These are phyloP conservation scores for Raffaelea arxii DNA, from an alignment of 2,329 filamentous ascomycete species.

Conservation along the genomic window DNA sequence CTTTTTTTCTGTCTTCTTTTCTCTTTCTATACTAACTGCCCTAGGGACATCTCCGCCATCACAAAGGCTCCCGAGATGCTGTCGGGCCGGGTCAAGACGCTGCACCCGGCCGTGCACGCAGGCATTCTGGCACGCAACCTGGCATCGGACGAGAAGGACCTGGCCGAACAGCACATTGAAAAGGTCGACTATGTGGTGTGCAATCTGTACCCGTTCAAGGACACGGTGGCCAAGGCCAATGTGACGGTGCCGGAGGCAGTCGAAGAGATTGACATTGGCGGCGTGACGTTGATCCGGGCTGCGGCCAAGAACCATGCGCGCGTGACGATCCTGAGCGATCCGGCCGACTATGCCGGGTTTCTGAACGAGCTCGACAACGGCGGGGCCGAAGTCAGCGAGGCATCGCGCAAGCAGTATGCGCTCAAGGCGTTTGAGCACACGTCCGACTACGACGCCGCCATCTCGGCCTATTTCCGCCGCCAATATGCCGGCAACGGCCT, in stretches of 20 bases:
- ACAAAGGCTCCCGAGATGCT: slow-evolving; percentile 97
- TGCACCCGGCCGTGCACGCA: slow-evolving; percentile 85
- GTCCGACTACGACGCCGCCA: slow-evolving; percentile 89
- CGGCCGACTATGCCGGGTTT: slow-evolving; percentile 88
- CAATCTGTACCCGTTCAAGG: slow-evolving; percentile 99
- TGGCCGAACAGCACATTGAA: slow-evolving; percentile 87
- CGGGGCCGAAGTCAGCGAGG: slow-evolving; percentile 75
- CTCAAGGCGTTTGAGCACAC: slow-evolving; percentile 98
- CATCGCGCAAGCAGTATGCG: slow-evolving; percentile 79
- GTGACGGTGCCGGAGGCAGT: slow-evolving; percentile 95
- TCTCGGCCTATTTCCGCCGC: slow-evolving; percentile 95
- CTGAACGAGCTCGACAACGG: slow-evolving; percentile 81
- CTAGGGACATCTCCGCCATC: slow-evolving; percentile 91
- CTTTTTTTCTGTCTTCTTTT: not conserved
- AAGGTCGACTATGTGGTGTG: slow-evolving; percentile 95
- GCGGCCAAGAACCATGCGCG: slow-evolving; percentile 96
- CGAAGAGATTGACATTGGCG: slow-evolving; percentile 97
- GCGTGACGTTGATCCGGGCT: slow-evolving; percentile 90
- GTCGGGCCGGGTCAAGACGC: slow-evolving; percentile 68
- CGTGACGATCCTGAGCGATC: slow-evolving; percentile 93
- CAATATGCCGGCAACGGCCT: slow-evolving; percentile 81
- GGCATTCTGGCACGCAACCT: slow-evolving; percentile 91
- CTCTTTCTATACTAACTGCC: not conserved
- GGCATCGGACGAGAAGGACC: slow-evolving; percentile 91
- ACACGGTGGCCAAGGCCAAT: slow-evolving; percentile 93